These are phyloP conservation scores for Suzukiozyma palmioleophila DNA, from an alignment of 1,139 yeast genomes.

Conservation along the genomic window DNA sequence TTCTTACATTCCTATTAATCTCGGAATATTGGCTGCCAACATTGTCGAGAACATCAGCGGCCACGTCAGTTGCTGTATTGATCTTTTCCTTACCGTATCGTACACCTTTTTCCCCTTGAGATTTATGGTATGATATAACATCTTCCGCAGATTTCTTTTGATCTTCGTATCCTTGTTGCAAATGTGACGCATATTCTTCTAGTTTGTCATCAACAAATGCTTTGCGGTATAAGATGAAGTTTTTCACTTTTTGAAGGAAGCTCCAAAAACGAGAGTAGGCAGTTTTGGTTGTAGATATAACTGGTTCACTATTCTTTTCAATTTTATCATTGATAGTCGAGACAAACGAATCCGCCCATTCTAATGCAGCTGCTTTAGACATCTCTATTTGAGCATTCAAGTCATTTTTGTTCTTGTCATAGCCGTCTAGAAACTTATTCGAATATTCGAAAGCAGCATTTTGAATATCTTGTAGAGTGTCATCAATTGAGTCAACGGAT, in stretches of 20 bases:
- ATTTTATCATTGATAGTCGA: slow-evolving; percentile 2
- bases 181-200: background rate
- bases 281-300: slow-evolving; percentile 4
- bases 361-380: slow-evolving; percentile 16
- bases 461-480: slow-evolving; percentile 19
- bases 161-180: slow-evolving; percentile 5
- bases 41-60: slow-evolving; percentile 1
- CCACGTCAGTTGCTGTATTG: background rate
- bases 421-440: slow-evolving; percentile 10
- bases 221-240: background rate
- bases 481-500: slow-evolving; percentile 15
- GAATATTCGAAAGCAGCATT: slow-evolving; percentile 20
- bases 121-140: slow-evolving; percentile 8
- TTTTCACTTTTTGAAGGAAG: slow-evolving; percentile 5
- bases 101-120: slow-evolving; percentile 9
- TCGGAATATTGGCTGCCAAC: slow-evolving; percentile 4
- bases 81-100: slow-evolving; percentile 4
- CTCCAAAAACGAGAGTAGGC: slow-evolving; percentile 5
- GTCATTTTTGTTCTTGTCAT: slow-evolving; percentile 10
- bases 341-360: slow-evolving; percentile 7
- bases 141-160: slow-evolving; percentile 7
- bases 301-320: slow-evolving; percentile 8
- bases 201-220: slow-evolving; percentile 1
- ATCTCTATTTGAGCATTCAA: slow-evolving; percentile 13
- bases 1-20: background rate